Evolutionary conservation across 1,139 yeast genomes (phyloP).

Genomic region (Suhomyces maxii): DNA sequence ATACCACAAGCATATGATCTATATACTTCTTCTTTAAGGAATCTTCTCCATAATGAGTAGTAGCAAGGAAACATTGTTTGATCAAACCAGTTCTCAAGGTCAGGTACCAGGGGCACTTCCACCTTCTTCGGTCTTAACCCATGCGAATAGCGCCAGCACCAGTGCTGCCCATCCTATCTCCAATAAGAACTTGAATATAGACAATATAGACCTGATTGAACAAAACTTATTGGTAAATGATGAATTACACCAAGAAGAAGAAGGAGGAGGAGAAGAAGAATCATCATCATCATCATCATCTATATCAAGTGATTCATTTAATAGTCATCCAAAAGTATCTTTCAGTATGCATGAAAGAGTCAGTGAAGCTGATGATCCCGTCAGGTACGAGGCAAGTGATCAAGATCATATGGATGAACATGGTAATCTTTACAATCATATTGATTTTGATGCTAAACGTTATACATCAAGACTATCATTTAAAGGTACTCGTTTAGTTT

Average conservation of each 20-base stretch:
- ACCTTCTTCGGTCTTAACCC: conserved; percentile 1
- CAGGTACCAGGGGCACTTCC: background rate
- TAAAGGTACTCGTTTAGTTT: conserved; percentile 50
- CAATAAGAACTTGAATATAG: conserved; percentile 3
- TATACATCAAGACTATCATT: conserved; percentile 36
- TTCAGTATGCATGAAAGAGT: conserved; percentile 3
- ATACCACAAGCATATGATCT: background rate
- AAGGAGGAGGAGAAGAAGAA: too few relatives aligned
- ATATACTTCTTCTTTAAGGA: background rate
- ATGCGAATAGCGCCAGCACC: background rate
- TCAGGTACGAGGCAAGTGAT: conserved; percentile 3
- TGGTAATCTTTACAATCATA: conserved; percentile 38
- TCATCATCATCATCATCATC: background rate
- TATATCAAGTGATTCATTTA: conserved; percentile 3
- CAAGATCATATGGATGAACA: conserved; percentile 24
- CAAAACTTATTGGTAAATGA: background rate
- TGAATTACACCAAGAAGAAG: background rate
- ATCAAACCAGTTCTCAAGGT: background rate
- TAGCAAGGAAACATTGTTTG: conserved; percentile 3
- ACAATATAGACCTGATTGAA: background rate
- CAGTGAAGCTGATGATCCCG: conserved; percentile 7
- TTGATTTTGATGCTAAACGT: conserved; percentile 38
- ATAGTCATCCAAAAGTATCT: conserved; percentile 7
- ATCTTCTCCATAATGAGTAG: background rate
- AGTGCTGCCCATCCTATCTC: conserved; percentile 3